phyloP scores from a whole-genome alignment of 495 filamentous ascomycete species.

The Extremus antarcticus region DNA sequence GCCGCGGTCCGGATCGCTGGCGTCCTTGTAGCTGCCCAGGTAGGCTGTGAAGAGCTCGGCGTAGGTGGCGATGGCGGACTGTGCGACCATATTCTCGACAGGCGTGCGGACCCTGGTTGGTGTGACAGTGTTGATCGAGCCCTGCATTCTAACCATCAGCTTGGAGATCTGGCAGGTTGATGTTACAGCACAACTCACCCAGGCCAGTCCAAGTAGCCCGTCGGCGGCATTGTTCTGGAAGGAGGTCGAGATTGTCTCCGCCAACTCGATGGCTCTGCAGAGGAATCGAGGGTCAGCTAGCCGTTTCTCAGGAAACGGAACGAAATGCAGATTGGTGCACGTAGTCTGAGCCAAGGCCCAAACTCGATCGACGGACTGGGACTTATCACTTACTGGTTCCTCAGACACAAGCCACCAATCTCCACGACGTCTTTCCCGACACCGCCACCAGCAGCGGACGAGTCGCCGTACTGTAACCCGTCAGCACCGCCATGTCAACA shows the following conservation, averaged over 20 bases:
- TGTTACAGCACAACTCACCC: constrained; percentile 36
- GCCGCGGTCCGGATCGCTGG: constrained; percentile 26
- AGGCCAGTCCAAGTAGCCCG: constrained; percentile 66
- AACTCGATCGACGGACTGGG: too few species aligned
- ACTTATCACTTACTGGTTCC: constrained; percentile 43
- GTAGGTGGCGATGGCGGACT: constrained; percentile 50
- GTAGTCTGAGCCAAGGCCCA: too few species aligned
- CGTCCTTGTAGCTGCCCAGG: constrained; percentile 47
- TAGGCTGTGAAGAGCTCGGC: constrained; percentile 45
- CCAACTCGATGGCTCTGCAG: constrained; percentile 48
- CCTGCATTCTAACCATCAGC: constrained; percentile 19
- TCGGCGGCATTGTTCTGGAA: constrained; percentile 50
- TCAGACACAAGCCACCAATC: constrained; percentile 54
- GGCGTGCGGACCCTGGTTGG: constrained; percentile 52
- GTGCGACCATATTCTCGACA: constrained; percentile 63
- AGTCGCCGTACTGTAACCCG: constrained; percentile 61
- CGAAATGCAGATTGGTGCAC: too few species aligned
- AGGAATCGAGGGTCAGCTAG: background rate
- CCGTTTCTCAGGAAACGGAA: background rate
- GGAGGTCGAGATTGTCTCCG: constrained; percentile 48
- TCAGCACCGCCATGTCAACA: too few species aligned
- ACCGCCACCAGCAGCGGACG: constrained; percentile 55
- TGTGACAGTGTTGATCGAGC: constrained; percentile 57
- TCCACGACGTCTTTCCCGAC: constrained; percentile 61
- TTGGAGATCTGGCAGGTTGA: background rate